phyloP scores from a whole-genome alignment of 192 early-diverging fungal genomes.

The Backusella psychrophila region DNA sequence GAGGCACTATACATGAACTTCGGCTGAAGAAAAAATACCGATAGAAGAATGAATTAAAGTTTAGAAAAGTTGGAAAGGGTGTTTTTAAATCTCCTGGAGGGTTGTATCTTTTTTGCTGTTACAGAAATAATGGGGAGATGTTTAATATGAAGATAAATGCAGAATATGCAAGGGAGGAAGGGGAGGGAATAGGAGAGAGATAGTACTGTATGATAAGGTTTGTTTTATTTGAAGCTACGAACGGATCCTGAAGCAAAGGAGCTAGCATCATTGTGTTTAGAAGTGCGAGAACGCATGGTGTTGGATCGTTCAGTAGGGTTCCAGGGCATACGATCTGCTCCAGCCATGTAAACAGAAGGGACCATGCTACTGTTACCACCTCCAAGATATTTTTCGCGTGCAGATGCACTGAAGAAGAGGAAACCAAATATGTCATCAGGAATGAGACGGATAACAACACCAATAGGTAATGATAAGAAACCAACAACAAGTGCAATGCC shows the following conservation, averaged over 20 bases:
- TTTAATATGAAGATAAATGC: conserved; percentile 5
- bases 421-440: conserved; percentile 63
- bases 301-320: conserved; percentile 13
- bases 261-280: background rate
- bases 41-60: conserved; percentile 4
- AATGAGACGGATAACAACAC: conserved; percentile 78
- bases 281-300: conserved; percentile 10
- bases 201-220: background rate
- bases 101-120: background rate
- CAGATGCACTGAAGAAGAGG: conserved; percentile 30
- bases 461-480: conserved; percentile 79
- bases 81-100: conserved; percentile 1
- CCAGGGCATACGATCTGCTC: conserved; percentile 44
- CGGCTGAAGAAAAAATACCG: conserved; percentile 13
- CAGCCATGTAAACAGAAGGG: conserved; percentile 34
- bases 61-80: background rate
- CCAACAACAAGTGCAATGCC: conserved; percentile 78
- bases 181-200: background rate
- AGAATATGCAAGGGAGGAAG: background rate
- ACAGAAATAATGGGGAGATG: background rate
- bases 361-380: background rate
- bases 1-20: conserved; percentile 16
- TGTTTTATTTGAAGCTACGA: background rate
- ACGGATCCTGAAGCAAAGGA: conserved; percentile 2
- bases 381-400: conserved; percentile 27